Conservation (phyloP, 1,284 basidiomycete genomes). For the Apiotrichum akiyoshidainum region DNA sequence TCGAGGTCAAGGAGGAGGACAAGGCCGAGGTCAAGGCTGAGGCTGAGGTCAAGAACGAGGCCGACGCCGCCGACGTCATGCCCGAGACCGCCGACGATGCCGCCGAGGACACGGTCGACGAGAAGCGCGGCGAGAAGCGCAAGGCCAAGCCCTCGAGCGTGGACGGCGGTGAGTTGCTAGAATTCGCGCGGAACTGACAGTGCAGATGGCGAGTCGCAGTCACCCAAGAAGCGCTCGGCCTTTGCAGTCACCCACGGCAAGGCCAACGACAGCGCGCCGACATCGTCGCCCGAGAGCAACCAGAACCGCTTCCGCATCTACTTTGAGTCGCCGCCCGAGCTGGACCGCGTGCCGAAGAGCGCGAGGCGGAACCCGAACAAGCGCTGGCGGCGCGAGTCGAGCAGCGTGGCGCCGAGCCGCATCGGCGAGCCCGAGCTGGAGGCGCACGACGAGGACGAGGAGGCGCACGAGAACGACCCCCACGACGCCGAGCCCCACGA, state of each 20-base stretch:
- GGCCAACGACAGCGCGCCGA: slow-evolving; percentile 23
- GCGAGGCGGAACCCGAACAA: slow-evolving; percentile 50
- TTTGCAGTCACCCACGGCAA: slow-evolving; percentile 45
- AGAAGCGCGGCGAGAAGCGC: slow-evolving; percentile 46
- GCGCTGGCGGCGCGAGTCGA: slow-evolving; percentile 62
- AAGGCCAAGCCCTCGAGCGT: slow-evolving; percentile 46
- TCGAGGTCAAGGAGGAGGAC: slow-evolving; percentile 57
- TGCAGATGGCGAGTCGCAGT: slow-evolving; percentile 19
- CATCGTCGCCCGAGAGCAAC: slow-evolving; percentile 33
- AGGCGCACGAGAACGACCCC: slow-evolving; percentile 29
- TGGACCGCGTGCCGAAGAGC: slow-evolving; percentile 45
- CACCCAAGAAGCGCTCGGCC: slow-evolving; percentile 43
- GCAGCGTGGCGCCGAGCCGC: slow-evolving; percentile 36
- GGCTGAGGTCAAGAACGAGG: slow-evolving; percentile 19
- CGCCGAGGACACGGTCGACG: slow-evolving; percentile 15
- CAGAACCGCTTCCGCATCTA: slow-evolving; percentile 52
- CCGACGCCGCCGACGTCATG: slow-evolving; percentile 11
- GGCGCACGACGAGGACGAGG: slow-evolving; percentile 41
- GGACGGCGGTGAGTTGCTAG: slow-evolving; percentile 42
- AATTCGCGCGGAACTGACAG: background rate
- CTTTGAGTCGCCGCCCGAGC: slow-evolving; percentile 52
- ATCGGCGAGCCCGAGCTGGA: slow-evolving; percentile 18
- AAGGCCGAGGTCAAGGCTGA: slow-evolving; percentile 16
- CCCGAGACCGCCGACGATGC: slow-evolving; percentile 14
- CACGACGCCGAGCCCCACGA: slow-evolving; percentile 26